Percentiles rank a stretch among this genome's conserved stretches.
Conservation (phyloP, 441 rosid genomes). For the Erodium trifolium region DNA sequence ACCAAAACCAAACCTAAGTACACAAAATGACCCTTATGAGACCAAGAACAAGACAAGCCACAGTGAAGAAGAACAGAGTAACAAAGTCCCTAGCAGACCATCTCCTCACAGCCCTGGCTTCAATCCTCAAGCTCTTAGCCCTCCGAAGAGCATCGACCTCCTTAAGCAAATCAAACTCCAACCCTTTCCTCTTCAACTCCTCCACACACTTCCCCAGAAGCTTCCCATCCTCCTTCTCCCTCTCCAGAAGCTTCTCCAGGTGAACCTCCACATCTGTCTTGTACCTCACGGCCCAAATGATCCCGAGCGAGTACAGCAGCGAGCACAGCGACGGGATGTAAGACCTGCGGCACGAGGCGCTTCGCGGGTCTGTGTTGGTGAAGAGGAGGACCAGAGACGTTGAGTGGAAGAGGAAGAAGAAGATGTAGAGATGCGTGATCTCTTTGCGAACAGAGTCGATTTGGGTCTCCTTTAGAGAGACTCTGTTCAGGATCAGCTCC, state of each 20-base stretch:
- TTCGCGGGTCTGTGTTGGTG: constrained; percentile 28
- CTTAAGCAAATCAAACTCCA: constrained; percentile 77
- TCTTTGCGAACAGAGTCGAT: constrained; percentile 45
- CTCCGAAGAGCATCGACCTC: constrained; percentile 87
- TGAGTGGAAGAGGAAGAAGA: constrained; percentile 89
- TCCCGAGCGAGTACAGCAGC: constrained; percentile 56
- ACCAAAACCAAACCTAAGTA: constrained; percentile 16
- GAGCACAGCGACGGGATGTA: constrained; percentile 76
- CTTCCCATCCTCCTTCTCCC: constrained; percentile 86
- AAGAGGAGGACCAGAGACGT: constrained; percentile 63
- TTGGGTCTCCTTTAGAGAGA: no score
- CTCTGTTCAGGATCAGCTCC: no score
- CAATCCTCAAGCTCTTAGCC: constrained; percentile 82
- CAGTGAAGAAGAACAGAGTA: constrained; percentile 60
- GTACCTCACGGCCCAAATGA: constrained; percentile 78
- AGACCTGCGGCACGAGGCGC: constrained; percentile 39
- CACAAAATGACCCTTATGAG: constrained; percentile 68
- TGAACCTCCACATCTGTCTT: constrained; percentile 72
- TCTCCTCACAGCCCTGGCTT: constrained; percentile 49
- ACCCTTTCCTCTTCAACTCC: constrained; percentile 83
- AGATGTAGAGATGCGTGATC: constrained; percentile 60
- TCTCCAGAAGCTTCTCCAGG: constrained; percentile 61
- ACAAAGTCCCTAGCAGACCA: constrained; percentile 80
- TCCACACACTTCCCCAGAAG: constrained; percentile 73
- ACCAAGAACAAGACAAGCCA: constrained; percentile 52